Percentiles rank a stretch among this genome's conserved stretches.
Evolutionary conservation across 805 yeast genomes (phyloP).

Genomic region (Zygotorulaspora danielsina): DNA sequence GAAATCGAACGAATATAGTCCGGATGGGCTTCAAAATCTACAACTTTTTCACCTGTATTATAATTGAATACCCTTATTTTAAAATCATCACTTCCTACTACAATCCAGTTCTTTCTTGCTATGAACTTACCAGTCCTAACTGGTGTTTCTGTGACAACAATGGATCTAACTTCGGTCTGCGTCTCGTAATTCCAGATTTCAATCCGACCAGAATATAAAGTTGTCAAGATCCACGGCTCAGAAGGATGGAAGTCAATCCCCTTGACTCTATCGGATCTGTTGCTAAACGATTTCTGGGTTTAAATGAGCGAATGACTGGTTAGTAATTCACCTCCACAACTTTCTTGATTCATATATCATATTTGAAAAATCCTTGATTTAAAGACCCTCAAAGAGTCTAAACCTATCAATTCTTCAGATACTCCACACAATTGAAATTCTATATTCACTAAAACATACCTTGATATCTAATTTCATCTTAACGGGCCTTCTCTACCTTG

Average conservation of each 20-base stretch:
- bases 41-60: conserved; percentile 90
- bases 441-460: conserved; percentile 18
- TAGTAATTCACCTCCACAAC: conserved; percentile 15
- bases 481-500: conserved; percentile 7
- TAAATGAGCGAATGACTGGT: conserved; percentile 1
- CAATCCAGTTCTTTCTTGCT: conserved; percentile 95
- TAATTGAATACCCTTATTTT: conserved; percentile 89
- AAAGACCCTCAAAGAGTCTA: background rate
- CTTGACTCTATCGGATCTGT: conserved; percentile 94
- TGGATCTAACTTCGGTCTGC: conserved; percentile 68
- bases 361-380: conserved; percentile 35
- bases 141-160: conserved; percentile 94
- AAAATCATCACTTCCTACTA: conserved; percentile 94
- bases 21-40: conserved; percentile 97
- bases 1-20: conserved; percentile 92
- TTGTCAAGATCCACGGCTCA: conserved; percentile 93
- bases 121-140: conserved; percentile 93
- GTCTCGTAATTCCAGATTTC: conserved; percentile 96
- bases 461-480: conserved; percentile 32
- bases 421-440: background rate
- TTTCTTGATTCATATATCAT: conserved; percentile 10
- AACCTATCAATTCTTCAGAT: background rate
- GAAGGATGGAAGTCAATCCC: conserved; percentile 97
- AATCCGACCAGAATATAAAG: conserved; percentile 76
- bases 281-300: conserved; percentile 68